Percentiles rank a stretch among this genome's conserved stretches.
phyloP scores from a whole-genome alignment of 495 filamentous ascomycete genomes.

The Lasiosphaeria ovina region DNA sequence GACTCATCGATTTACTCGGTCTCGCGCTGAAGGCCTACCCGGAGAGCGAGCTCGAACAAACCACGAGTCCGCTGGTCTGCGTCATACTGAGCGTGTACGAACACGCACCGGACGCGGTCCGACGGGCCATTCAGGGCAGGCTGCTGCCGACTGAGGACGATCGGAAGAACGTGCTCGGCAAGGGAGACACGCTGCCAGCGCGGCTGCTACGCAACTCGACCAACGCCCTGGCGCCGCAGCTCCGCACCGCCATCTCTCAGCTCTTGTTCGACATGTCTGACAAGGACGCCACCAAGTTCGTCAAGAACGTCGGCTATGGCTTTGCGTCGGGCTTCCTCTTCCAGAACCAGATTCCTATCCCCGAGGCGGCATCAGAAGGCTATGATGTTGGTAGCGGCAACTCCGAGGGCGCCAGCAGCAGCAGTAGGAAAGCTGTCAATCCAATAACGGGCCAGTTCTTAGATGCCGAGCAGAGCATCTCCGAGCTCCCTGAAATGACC shows the following conservation, averaged over 20 bases:
- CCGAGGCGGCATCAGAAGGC: conserved; percentile 61
- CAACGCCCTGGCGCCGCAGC: conserved; percentile 62
- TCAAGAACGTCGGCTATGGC: conserved; percentile 84
- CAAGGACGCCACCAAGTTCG: conserved; percentile 67
- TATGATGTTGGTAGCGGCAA: conserved; percentile 38
- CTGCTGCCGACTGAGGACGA: conserved; percentile 80
- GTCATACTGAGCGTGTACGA: conserved; percentile 71
- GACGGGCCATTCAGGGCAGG: conserved; percentile 59
- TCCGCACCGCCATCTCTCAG: conserved; percentile 72
- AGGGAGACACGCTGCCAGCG: conserved; percentile 69
- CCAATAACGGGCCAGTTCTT: conserved; percentile 87
- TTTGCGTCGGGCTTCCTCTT: conserved; percentile 88
- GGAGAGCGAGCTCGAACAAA: conserved; percentile 65
- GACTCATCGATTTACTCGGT: conserved; percentile 72
- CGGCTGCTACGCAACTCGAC: conserved; percentile 78
- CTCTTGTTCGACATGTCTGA: conserved; percentile 85
- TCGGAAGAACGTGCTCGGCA: conserved; percentile 74
- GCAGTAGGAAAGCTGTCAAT: conserved; percentile 55
- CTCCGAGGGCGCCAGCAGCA: conserved; percentile 12
- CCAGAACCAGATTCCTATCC: conserved; percentile 73
- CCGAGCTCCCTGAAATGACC: conserved; percentile 70
- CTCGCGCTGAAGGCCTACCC: conserved; percentile 58
- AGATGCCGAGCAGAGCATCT: conserved; percentile 58
- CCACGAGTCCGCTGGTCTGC: conserved; percentile 67
- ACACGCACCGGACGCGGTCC: conserved; percentile 62